A percentile compares a stretch with the other conserved stretches of the same genome.
Evolutionary conservation across 495 filamentous ascomycete genomes (phyloP).

Genomic region (Daldinia bambusicola): DNA sequence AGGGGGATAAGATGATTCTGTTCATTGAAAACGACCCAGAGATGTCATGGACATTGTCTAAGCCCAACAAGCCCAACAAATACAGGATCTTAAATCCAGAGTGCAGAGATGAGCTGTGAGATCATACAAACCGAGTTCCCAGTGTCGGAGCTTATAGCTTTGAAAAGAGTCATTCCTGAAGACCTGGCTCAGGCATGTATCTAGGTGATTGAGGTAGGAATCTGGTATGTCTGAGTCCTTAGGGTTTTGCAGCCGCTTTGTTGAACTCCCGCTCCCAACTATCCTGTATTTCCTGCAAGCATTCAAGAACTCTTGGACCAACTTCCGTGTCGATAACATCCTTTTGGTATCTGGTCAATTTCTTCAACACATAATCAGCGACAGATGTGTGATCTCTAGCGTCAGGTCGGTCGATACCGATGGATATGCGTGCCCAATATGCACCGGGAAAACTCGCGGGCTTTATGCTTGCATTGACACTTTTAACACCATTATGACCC

Average conservation of each 20-base stretch:
- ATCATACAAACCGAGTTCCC: no score
- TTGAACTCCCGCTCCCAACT: slow-evolving; percentile 45
- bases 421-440: slow-evolving; percentile 61
- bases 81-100: neutral
- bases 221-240: neutral
- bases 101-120: neutral
- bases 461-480: slow-evolving; percentile 63
- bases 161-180: no score
- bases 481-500: slow-evolving; percentile 86
- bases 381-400: slow-evolving; percentile 67
- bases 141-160: no score
- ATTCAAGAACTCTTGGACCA: slow-evolving; percentile 61
- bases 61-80: neutral
- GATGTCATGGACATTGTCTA: neutral
- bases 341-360: slow-evolving; percentile 64
- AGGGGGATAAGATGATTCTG: no score
- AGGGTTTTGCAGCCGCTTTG: neutral
- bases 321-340: slow-evolving; percentile 59
- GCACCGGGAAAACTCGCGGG: slow-evolving; percentile 38
- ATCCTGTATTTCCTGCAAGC: slow-evolving; percentile 60
- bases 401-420: slow-evolving; percentile 78
- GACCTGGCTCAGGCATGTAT: no score
- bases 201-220: no score
- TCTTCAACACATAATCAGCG: slow-evolving; percentile 72
- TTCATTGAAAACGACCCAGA: neutral